These are phyloP conservation scores for Colletotrichum echinochloae DNA, from an alignment of 2,329 filamentous ascomycete species.

Conservation along the genomic window DNA sequence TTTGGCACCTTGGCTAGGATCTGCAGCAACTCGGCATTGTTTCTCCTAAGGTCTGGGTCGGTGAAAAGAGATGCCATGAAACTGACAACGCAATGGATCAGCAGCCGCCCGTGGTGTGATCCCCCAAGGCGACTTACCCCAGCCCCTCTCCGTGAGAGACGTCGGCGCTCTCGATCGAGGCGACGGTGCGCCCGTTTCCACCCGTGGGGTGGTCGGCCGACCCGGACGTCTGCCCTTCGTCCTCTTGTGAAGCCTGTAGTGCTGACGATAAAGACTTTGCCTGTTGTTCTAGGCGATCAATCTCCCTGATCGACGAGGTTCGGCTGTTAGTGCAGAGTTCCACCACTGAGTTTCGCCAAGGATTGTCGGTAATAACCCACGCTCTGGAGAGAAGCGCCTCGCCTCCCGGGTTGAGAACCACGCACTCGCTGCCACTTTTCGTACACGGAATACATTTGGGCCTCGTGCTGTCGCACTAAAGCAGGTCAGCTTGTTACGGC, in stretches of 20 bases:
- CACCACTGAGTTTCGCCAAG: not conserved
- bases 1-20: conserved; percentile 26
- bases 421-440: conserved; percentile 45
- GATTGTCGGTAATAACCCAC: conserved; percentile 21
- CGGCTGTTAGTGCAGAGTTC: not conserved
- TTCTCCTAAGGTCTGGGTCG: conserved; percentile 39
- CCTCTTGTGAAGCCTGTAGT: not conserved
- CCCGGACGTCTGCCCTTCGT: not conserved
- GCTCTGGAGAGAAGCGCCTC: conserved; percentile 44
- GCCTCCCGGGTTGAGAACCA: conserved; percentile 45
- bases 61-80: conserved; percentile 41
- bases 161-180: conserved; percentile 35
- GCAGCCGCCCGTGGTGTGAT: not conserved
- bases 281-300: conserved; percentile 45
- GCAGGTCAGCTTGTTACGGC: not conserved
- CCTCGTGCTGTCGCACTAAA: conserved; percentile 47
- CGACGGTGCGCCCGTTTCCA: conserved; percentile 38
- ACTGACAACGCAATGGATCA: conserved; percentile 5
- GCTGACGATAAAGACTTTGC: conserved; percentile 2
- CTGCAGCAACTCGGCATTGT: conserved; percentile 36
- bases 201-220: not conserved
- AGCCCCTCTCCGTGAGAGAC: conserved; percentile 37
- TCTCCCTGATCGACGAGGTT: conserved; percentile 30
- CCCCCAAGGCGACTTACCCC: conserved; percentile 22
- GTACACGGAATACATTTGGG: conserved; percentile 48